Evolutionary conservation across 345 rosid genomes (phyloP).

Genomic region (Isatis tinctoria): DNA sequence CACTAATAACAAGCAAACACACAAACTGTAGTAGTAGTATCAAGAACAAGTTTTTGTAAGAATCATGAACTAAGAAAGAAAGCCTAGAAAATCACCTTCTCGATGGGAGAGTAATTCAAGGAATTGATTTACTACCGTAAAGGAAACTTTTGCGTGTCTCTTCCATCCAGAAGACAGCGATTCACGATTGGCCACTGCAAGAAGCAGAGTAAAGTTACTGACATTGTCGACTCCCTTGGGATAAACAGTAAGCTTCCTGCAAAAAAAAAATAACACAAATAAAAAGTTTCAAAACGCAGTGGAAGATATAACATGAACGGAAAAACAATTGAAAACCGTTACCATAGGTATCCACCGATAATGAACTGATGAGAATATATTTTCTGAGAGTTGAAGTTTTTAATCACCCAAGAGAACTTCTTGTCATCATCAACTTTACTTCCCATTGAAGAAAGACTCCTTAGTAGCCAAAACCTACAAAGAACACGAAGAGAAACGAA

Average conservation of each 20-base stretch:
- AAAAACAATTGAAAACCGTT: not conserved
- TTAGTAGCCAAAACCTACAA: not conserved
- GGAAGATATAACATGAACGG: not conserved
- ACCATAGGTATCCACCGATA: constrained; percentile 3
- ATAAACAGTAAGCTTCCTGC: not conserved
- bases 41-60: no score
- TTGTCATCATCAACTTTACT: not conserved
- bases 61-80: not conserved
- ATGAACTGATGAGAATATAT: not conserved
- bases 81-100: not conserved
- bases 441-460: not conserved
- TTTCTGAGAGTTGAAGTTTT: not conserved
- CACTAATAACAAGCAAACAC: no score
- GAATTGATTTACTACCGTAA: constrained; percentile 60
- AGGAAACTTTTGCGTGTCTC: constrained; percentile 40
- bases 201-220: constrained; percentile 58
- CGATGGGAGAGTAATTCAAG: constrained; percentile 35
- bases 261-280: not conserved
- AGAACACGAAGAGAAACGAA: no score
- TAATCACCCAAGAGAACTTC: constrained; percentile 7
- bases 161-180: constrained; percentile 69
- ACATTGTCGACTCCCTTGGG: not conserved
- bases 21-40: no score
- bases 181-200: constrained; percentile 51
- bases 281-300: not conserved